Evolutionary conservation across 2,329 filamentous ascomycete genomes (phyloP), one percentile per base, ranked within the genome.

Genomic region (Ceratocystis cacaofunesta): DNA sequence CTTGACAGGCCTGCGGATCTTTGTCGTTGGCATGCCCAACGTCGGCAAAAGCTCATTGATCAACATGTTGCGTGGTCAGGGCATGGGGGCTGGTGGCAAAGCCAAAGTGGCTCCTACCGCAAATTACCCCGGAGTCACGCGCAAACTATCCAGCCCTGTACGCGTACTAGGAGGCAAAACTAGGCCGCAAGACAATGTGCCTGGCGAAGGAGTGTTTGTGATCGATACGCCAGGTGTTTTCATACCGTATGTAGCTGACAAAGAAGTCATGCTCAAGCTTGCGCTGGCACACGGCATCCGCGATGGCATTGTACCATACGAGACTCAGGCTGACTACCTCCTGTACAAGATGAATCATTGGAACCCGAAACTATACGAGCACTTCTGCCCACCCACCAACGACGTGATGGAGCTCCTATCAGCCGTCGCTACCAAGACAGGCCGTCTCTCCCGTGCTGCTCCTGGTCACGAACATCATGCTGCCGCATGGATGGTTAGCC

Each of bases 21-120:
- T 99, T 74, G 84, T 97, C 0, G 92, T 97, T 15, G 94, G 94
- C 65, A 96, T 99, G 92, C 94, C 94, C 44, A 99, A 99, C 73
- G 90, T 96, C 0, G 94, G 94, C 44, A 99, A 99, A 76, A 95
- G 90, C 60, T 91, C 92, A 1, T 79, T 99, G n/a, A 83, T 99
- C 52, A 99, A 99, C 74, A 83, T 86, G 17, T 81, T 97, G 61
- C 86, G 94, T 22, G 82, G 80, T 50, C 78, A 81, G 19, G 90
- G 90, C 50, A 81, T 89, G 69, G 69, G 62, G 12, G 10, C 36
- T 44, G 63, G 61, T 61, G 65, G 65, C 62, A 50, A 61, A 17
- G 69, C 73, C 32, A 95, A 92, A 73, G 92, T 85, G 0, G 89
- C 92, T 46, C 80, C 79, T 68, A 96, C 92, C 1, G 94, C 94